phyloP scores from a whole-genome alignment of 2,329 filamentous ascomycete species.

The Ophiobolus disseminans region DNA sequence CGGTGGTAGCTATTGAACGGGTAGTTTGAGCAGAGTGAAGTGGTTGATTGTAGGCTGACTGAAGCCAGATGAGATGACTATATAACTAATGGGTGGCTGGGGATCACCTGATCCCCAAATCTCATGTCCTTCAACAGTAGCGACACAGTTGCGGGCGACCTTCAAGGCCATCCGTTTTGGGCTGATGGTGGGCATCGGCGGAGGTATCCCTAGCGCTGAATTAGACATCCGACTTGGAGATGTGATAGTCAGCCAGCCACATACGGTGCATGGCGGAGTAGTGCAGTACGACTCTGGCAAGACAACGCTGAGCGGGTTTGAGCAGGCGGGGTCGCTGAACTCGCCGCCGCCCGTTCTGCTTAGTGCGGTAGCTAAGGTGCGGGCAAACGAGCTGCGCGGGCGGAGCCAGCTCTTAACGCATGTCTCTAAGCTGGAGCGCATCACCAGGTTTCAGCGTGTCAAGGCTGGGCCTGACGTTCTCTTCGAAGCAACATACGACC shows the following conservation, averaged over 20 bases:
- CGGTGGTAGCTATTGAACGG: no score
- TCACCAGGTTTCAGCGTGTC: background rate
- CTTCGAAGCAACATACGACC: background rate
- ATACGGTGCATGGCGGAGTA: slow-evolving; percentile 14
- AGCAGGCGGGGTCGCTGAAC: background rate
- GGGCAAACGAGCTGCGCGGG: background rate
- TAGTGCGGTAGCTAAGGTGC: background rate
- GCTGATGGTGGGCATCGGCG: slow-evolving; percentile 54
- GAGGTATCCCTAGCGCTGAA: slow-evolving; percentile 18
- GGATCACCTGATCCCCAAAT: no score
- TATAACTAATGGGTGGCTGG: no score
- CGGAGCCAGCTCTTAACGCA: background rate
- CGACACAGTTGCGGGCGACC: slow-evolving; percentile 30
- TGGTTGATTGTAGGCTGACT: no score
- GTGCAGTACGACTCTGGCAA: slow-evolving; percentile 15
- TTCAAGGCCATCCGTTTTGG: slow-evolving; percentile 44
- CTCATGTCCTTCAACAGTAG: no score
- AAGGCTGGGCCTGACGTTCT: background rate
- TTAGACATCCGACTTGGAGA: slow-evolving; percentile 12
- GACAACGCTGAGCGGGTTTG: background rate
- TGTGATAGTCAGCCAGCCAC: slow-evolving; percentile 12
- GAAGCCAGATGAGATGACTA: no score
- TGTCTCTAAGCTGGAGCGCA: background rate
- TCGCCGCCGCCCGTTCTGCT: background rate
- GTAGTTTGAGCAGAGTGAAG: no score